These are phyloP conservation scores for Aspergillus sp. DNA, from an alignment of 2,329 filamentous ascomycete species.

Conservation along the genomic window DNA sequence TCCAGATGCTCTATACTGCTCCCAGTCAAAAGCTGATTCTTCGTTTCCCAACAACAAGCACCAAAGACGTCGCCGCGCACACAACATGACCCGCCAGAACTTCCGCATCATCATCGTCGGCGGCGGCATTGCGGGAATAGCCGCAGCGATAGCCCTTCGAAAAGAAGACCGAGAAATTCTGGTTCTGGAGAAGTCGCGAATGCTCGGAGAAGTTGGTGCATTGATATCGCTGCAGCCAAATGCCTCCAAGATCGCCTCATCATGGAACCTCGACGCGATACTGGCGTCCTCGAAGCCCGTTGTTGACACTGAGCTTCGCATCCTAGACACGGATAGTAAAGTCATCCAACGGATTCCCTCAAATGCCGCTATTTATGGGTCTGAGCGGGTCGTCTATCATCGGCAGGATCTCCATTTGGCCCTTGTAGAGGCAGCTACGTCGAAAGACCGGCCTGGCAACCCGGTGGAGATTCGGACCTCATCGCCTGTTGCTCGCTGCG, in stretches of 20 bases:
- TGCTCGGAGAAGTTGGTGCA: neutral
- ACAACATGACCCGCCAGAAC: too few relatives aligned
- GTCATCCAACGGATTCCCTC: too few relatives aligned
- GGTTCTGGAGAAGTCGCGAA: neutral
- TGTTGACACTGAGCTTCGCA: too few relatives aligned
- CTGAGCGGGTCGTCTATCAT: neutral
- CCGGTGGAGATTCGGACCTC: neutral
- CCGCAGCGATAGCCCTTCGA: neutral
- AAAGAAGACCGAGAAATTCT: neutral
- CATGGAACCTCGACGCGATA: too few relatives aligned
- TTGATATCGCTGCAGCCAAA: neutral
- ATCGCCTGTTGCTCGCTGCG: neutral
- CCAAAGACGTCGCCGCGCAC: too few relatives aligned
- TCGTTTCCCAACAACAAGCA: too few relatives aligned
- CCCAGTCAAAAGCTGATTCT: too few relatives aligned
- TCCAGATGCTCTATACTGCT: too few relatives aligned
- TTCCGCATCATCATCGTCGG: neutral
- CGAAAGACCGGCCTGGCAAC: neutral
- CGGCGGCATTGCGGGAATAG: neutral
- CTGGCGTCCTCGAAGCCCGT: too few relatives aligned
- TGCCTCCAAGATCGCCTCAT: constrained; percentile 39
- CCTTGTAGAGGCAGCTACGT: neutral
- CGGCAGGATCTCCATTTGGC: neutral
- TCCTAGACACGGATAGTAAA: too few relatives aligned
- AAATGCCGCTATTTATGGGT: too few relatives aligned